Conservation (phyloP, 202 grass and related monocot species). For the Cymbopogon flexuosus region DNA sequence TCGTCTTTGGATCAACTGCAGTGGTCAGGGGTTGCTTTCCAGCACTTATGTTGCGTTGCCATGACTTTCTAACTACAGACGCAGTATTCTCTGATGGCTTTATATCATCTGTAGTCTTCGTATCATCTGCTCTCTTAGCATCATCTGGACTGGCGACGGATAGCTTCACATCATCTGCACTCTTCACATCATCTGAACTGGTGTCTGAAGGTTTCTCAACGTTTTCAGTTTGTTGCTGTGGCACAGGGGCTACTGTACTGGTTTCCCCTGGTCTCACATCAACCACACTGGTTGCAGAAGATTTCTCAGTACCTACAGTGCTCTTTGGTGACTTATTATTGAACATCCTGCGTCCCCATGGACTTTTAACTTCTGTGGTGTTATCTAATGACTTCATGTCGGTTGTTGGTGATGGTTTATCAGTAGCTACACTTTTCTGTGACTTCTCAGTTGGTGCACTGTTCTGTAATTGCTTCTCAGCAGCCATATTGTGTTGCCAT, state of each 20-base stretch:
- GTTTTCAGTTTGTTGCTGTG: conserved; percentile 25
- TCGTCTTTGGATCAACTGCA: conserved; percentile 32
- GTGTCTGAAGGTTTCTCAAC: conserved; percentile 38
- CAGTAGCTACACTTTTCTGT: conserved; percentile 26
- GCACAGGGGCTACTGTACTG: conserved; percentile 21
- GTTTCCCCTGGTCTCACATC: conserved; percentile 45
- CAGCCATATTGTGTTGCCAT: conserved; percentile 35
- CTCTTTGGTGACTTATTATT: conserved; percentile 30
- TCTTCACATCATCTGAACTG: conserved; percentile 6
- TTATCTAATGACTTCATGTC: conserved; percentile 37
- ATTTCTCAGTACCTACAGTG: conserved; percentile 33
- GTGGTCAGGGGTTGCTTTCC: conserved; percentile 42
- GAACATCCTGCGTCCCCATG: conserved; percentile 32
- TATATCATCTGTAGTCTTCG: conserved; percentile 11
- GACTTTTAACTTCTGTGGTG: conserved; percentile 34
- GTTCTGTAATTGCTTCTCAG: conserved; percentile 39
- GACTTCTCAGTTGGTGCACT: conserved; percentile 29
- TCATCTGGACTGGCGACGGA: conserved; percentile 24
- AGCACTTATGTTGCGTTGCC: conserved; percentile 28
- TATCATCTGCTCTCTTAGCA: conserved; percentile 10
- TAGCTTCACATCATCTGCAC: conserved; percentile 36
- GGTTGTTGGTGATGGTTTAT: conserved; percentile 17
- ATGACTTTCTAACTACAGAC: conserved; percentile 25
- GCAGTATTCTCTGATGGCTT: conserved; percentile 36
- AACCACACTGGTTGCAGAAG: conserved; percentile 16